Evolutionary conservation across 768 basidiomycete genomes (phyloP).

Genomic region (Royoungia palumana): DNA sequence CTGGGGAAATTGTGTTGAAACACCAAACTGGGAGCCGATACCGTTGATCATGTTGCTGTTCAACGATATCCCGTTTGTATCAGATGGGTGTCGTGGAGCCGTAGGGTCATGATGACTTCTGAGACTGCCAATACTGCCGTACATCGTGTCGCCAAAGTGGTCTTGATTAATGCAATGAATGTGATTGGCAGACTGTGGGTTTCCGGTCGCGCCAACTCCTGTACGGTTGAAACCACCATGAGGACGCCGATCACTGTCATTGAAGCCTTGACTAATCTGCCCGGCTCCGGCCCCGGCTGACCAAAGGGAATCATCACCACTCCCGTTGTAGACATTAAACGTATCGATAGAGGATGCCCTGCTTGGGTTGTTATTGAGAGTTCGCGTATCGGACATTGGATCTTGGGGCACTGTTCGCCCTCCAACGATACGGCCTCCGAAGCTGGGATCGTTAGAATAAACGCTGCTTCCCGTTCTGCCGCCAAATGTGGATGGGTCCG

Average conservation of each 20-base stretch:
- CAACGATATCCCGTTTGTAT: constrained; percentile 25
- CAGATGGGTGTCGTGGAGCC: constrained; percentile 19
- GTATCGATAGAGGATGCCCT: constrained; percentile 38
- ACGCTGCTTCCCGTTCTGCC: constrained; percentile 40
- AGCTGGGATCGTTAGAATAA: constrained; percentile 36
- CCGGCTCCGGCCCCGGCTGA: constrained; percentile 29
- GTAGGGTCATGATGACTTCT: constrained; percentile 22
- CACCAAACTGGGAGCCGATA: constrained; percentile 20
- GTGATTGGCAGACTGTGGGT: constrained; percentile 18
- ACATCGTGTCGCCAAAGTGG: constrained; percentile 21
- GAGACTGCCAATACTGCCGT: constrained; percentile 22
- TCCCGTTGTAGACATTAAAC: constrained; percentile 35
- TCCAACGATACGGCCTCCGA: constrained; percentile 32
- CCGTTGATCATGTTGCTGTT: constrained; percentile 13
- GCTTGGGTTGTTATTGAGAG: constrained; percentile 33
- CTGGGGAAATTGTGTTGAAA: constrained; percentile 18
- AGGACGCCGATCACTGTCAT: constrained; percentile 19
- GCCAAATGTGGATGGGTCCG: constrained; percentile 59
- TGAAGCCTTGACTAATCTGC: constrained; percentile 19
- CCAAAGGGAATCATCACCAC: constrained; percentile 34
- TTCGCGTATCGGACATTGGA: constrained; percentile 37
- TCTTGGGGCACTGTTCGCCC: constrained; percentile 42
- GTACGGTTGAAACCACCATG: constrained; percentile 26
- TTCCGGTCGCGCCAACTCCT: constrained; percentile 17
- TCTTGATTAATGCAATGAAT: constrained; percentile 27